These are phyloP conservation scores for Ogataea pini DNA, from an alignment of 805 yeast species.

Conservation along the genomic window DNA sequence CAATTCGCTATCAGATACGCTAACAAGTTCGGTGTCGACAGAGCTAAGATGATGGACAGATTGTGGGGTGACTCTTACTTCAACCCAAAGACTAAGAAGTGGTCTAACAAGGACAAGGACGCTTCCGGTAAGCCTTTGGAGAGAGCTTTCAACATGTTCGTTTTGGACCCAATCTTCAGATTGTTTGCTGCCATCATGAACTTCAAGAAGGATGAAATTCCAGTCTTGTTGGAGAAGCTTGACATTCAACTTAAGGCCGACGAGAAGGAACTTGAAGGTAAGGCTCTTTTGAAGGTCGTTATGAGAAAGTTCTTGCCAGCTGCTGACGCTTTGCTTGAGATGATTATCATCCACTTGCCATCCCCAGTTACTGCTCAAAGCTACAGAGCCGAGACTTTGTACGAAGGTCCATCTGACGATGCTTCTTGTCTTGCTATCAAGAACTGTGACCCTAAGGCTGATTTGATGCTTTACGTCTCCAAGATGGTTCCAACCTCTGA, in stretches of 20 bases:
- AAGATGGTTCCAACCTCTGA: slow-evolving; percentile 99
- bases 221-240: slow-evolving; percentile 87
- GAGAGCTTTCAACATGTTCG: slow-evolving; percentile 99
- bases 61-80: slow-evolving; percentile 99
- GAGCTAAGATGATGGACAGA: slow-evolving; percentile 96
- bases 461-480: slow-evolving; percentile 98
- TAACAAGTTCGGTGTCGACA: slow-evolving; percentile 99
- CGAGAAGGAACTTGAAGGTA: slow-evolving; percentile 98
- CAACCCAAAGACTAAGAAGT: slow-evolving; percentile 99
- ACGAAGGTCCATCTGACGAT: slow-evolving; percentile 98
- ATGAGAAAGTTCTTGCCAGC: slow-evolving; percentile 99
- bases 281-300: slow-evolving; percentile 96
- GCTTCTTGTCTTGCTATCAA: slow-evolving; percentile 87
- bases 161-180: slow-evolving; percentile 98
- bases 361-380: slow-evolving; percentile 99
- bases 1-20: slow-evolving; percentile 98
- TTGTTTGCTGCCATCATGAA: slow-evolving; percentile 96
- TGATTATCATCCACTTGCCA: slow-evolving; percentile 98
- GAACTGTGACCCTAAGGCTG: slow-evolving; percentile 98
- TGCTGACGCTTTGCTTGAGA: slow-evolving; percentile 98
- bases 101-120: slow-evolving; percentile 95
- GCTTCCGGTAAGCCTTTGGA: slow-evolving; percentile 94
- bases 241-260: slow-evolving; percentile 93
- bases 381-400: slow-evolving; percentile 98
- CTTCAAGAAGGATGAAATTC: slow-evolving; percentile 97